Conservation (phyloP, 164 flowering plant genomes). For the Umbellularia californica region DNA sequence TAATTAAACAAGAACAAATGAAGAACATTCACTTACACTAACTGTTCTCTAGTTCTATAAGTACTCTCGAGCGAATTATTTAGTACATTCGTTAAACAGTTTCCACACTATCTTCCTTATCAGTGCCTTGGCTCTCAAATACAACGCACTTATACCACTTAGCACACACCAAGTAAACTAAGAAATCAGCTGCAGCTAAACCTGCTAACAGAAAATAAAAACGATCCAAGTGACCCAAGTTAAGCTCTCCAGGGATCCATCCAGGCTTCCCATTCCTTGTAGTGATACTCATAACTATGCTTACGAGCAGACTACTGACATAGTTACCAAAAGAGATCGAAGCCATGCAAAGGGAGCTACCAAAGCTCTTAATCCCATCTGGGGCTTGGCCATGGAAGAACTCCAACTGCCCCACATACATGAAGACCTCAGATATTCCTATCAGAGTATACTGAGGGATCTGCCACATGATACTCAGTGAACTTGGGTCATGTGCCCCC, state of each 20-base stretch:
- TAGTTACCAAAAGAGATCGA: slow-evolving; percentile 89
- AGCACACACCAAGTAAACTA: slow-evolving; percentile 54
- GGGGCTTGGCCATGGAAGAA: slow-evolving; percentile 89
- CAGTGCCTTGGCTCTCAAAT: slow-evolving; percentile 12
- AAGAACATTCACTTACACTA: no score
- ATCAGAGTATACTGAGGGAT: slow-evolving; percentile 64
- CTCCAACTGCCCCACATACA: slow-evolving; percentile 86
- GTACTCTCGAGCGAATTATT: background rate
- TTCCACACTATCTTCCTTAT: slow-evolving; percentile 9
- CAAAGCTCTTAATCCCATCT: slow-evolving; percentile 86
- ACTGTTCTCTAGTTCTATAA: background rate
- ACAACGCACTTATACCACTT: slow-evolving; percentile 58
- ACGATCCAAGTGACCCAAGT: slow-evolving; percentile 69
- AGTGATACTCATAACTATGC: slow-evolving; percentile 64
- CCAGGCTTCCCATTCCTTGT: slow-evolving; percentile 42
- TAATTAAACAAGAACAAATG: no score
- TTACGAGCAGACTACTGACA: slow-evolving; percentile 67
- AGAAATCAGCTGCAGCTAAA: slow-evolving; percentile 49
- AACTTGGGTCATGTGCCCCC: slow-evolving; percentile 23
- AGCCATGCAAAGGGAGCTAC: slow-evolving; percentile 91
- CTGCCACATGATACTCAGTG: slow-evolving; percentile 59
- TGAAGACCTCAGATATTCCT: slow-evolving; percentile 87
- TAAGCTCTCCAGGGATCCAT: slow-evolving; percentile 79
- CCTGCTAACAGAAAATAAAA: slow-evolving; percentile 73
- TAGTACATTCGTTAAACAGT: background rate